Base-by-base conservation (phyloP, 208 protist species). In the Wallacemonas sp. region DNA sequence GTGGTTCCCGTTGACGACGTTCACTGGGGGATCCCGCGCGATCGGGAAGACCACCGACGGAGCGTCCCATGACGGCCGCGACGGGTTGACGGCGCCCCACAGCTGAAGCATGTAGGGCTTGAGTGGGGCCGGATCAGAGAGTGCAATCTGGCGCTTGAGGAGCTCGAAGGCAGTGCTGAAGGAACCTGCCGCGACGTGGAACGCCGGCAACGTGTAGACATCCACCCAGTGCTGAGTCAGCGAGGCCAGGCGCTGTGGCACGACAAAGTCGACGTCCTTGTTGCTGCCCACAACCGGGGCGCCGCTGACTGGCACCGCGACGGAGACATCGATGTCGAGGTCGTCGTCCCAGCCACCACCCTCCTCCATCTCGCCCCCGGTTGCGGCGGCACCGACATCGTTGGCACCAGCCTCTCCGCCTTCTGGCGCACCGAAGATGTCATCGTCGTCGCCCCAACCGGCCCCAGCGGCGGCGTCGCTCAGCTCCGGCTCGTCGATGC, bases 181-280 rank as follows among this genome's bases (percentile, higher is more conserved):
- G 1, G 91, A 89, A 9, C 97, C 98, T 11, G 98, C 96, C n/a
- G 97, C 96, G 26, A 96, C 77, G 65, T 99, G 98, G 72, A 98
- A 97, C 17, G 80, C 87, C 9, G 96, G 88, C 29, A 96, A 63
- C 19, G 58, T 77, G 61, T 89, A 97, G 44, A 79, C 85, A 32
- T 95, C 80, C 23, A 72, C 68, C 98, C 98, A 99, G 11, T 81
- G 52, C 56, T 88, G 77, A 1, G 66, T 34, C 33, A 90, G 61
- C 6, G 89, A 68, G 24, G 78, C 63, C 34, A 90, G 83, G 29
- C 80, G 79, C 17, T 76, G 78, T 2, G 83, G 85, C 14, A 88
- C 82, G 38, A 85, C 76, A 49, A 79, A 77, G 12, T 32, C 23
- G 11, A 24, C 68, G n/a, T 55, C 65, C 9, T 21, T 29, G 24